phyloP scores from a whole-genome alignment of 306 rosid genomes.

The Oemleria cerasiformis region DNA sequence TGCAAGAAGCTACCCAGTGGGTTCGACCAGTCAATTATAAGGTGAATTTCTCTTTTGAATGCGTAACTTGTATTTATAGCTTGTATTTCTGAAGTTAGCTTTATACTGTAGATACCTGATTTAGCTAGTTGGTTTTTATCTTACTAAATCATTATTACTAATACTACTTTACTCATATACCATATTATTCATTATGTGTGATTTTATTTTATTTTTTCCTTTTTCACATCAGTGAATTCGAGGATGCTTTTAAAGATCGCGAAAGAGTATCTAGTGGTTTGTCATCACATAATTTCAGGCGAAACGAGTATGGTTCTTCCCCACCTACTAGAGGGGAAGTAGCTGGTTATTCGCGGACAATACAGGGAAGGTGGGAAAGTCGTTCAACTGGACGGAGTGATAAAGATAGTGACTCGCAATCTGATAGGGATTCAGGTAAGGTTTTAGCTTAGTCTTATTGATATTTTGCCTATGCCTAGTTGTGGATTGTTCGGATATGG shows the following conservation, averaged over 20 bases:
- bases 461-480: neutral
- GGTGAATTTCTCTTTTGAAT: constrained; percentile 40
- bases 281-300: constrained; percentile 58
- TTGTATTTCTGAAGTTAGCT: constrained; percentile 3
- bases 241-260: constrained; percentile 62
- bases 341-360: constrained; percentile 55
- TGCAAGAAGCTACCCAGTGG: constrained; percentile 79
- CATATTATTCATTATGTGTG: constrained; percentile 24
- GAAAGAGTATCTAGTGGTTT: constrained; percentile 66
- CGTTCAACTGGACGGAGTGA: constrained; percentile 76
- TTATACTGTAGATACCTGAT: neutral
- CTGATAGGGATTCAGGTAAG: constrained; percentile 84
- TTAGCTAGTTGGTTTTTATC: constrained; percentile 4
- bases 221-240: constrained; percentile 61
- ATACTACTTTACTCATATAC: constrained; percentile 2
- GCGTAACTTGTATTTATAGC: neutral
- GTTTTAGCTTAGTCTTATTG: constrained; percentile 27
- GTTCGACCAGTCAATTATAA: constrained; percentile 66
- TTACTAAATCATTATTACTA: constrained; percentile 2
- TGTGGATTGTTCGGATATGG: neutral
- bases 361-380: constrained; percentile 82
- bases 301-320: constrained; percentile 67
- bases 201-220: neutral
- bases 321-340: constrained; percentile 81
- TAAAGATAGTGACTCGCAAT: constrained; percentile 74